Evolutionary conservation across 306 rosid species (phyloP).

Genomic region (Betula pendula): DNA sequence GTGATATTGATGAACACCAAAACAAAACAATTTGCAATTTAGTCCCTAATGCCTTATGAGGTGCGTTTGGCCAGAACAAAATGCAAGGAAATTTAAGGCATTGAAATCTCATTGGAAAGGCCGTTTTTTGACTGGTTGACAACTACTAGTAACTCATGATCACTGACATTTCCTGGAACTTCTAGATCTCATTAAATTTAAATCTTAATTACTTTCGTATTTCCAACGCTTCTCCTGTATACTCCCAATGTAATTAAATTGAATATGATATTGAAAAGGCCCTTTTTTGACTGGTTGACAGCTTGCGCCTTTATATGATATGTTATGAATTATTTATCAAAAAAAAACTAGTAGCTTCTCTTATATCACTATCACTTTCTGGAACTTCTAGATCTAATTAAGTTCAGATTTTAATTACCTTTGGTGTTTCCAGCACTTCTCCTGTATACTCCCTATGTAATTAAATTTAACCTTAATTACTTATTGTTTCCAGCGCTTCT

Average conservation of each 20-base stretch:
- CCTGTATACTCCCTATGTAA: too few relatives aligned
- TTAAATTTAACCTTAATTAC: too few relatives aligned
- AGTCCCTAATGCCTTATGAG: background rate
- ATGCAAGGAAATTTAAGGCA: background rate
- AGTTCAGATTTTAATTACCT: background rate
- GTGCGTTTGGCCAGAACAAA: background rate
- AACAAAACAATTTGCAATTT: background rate
- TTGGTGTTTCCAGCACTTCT: too few relatives aligned
- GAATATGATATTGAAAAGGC: background rate
- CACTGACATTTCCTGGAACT: background rate
- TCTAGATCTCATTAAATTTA: background rate
- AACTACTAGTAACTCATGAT: background rate
- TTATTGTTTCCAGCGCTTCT: too few relatives aligned
- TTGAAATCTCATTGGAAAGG: background rate
- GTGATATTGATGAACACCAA: too few relatives aligned
- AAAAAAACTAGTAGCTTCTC: background rate
- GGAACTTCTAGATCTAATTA: background rate
- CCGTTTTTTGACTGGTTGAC: background rate
- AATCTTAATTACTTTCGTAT: background rate
- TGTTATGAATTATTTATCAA: too few relatives aligned
- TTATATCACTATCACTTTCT: background rate
- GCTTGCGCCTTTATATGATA: too few relatives aligned
- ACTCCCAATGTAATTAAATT: background rate
- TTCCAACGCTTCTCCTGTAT: background rate
- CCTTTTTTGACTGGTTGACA: background rate